These are phyloP conservation scores for Ogataea wickerhamii DNA, from an alignment of 805 yeast genomes.

Conservation along the genomic window DNA sequence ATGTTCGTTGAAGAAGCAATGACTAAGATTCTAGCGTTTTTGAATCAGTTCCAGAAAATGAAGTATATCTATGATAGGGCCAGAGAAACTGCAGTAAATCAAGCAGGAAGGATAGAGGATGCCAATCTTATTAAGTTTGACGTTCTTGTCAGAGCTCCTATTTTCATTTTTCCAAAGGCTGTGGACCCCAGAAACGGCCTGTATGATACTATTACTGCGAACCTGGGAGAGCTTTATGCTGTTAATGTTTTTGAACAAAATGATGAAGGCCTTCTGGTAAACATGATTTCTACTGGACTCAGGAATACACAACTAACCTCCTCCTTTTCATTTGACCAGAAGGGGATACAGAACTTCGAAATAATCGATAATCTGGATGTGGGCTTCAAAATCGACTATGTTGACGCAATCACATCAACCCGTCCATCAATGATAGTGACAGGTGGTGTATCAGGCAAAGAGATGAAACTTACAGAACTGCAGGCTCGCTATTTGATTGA, in stretches of 20 bases:
- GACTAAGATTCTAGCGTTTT: constrained; percentile 58
- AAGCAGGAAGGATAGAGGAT: constrained; percentile 56
- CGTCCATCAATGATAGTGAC: constrained; percentile 48
- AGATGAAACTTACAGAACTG: constrained; percentile 64
- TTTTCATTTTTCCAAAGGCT: constrained; percentile 68
- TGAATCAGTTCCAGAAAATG: constrained; percentile 77
- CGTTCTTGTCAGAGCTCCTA: constrained; percentile 74
- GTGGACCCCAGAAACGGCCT: constrained; percentile 38
- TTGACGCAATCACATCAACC: constrained; percentile 36
- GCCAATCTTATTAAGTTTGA: constrained; percentile 68
- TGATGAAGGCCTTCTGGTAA: constrained; percentile 35
- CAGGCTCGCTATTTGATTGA: constrained; percentile 59
- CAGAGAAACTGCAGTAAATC: constrained; percentile 81
- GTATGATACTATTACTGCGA: constrained; percentile 62
- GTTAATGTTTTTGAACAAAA: constrained; percentile 51
- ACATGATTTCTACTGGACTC: constrained; percentile 64
- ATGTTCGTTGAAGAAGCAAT: constrained; percentile 82
- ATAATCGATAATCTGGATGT: constrained; percentile 67
- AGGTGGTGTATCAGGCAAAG: constrained; percentile 62
- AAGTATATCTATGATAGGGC: constrained; percentile 87
- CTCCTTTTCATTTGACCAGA: constrained; percentile 44
- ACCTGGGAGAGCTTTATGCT: constrained; percentile 80
- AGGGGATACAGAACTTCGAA: constrained; percentile 48
- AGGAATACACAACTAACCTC: constrained; percentile 70
- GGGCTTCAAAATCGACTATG: constrained; percentile 53